These are phyloP conservation scores for Candida tallmaniae DNA, from an alignment of 805 yeast species.

Conservation along the genomic window DNA sequence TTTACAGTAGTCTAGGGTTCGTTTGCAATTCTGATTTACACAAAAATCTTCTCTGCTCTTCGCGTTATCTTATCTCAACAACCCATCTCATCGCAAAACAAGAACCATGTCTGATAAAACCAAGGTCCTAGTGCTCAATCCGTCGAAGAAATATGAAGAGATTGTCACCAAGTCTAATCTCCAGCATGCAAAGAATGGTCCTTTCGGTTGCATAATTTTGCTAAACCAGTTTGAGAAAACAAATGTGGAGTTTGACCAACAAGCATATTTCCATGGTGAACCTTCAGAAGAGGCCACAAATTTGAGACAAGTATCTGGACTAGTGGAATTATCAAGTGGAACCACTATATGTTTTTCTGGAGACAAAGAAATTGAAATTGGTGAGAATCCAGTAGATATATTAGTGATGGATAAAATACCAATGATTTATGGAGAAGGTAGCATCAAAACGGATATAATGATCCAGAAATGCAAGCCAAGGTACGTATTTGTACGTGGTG, in stretches of 20 bases:
- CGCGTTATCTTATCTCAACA: too few relatives aligned
- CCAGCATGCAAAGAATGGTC: constrained; percentile 57
- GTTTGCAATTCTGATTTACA: too few relatives aligned
- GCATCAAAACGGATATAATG: constrained; percentile 40
- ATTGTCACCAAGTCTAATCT: constrained; percentile 42
- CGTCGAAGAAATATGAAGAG: constrained; percentile 40
- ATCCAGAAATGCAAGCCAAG: constrained; percentile 48
- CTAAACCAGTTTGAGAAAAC: constrained; percentile 23
- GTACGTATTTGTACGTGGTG: constrained; percentile 63
- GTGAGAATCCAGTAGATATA: constrained; percentile 41
- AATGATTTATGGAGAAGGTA: constrained; percentile 44
- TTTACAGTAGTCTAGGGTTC: too few relatives aligned
- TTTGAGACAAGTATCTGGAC: constrained; percentile 24
- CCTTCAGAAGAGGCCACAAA: constrained; percentile 12
- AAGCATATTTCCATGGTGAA: constrained; percentile 3
- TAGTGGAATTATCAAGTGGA: constrained; percentile 38
- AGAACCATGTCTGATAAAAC: constrained; percentile 10
- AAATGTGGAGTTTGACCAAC: constrained; percentile 15
- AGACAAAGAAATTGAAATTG: constrained; percentile 12
- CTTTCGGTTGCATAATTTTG: constrained; percentile 53
- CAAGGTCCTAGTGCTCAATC: constrained; percentile 44
- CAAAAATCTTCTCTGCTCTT: too few relatives aligned
- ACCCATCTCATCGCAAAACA: too few relatives aligned
- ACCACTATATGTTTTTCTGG: constrained; percentile 44
- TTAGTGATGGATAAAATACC: constrained; percentile 57